Percentiles rank a stretch among this genome's conserved stretches.
Evolutionary conservation across 805 yeast species (phyloP).

Genomic region (Ogataea glucozyma): DNA sequence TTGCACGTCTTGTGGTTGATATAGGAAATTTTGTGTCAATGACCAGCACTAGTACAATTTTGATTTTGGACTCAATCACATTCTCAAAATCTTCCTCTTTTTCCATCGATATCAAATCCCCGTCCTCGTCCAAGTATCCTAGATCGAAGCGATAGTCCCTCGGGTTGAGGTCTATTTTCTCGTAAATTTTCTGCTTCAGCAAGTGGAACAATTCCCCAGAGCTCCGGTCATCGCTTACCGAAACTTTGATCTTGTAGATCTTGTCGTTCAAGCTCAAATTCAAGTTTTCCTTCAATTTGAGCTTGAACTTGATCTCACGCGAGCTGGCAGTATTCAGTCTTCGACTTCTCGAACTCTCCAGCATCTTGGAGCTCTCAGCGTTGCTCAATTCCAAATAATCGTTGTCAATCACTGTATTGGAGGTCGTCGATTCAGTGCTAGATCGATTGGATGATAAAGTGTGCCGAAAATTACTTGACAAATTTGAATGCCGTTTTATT

Average conservation of each 20-base stretch:
- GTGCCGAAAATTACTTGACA: constrained; percentile 13
- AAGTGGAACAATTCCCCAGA: constrained; percentile 12
- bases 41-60: constrained; percentile 19
- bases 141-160: constrained; percentile 29
- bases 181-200: constrained; percentile 20
- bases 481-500: constrained; percentile 8
- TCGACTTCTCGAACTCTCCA: constrained; percentile 4
- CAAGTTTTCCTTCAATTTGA: constrained; percentile 24
- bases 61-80: constrained; percentile 20
- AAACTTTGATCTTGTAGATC: constrained; percentile 29
- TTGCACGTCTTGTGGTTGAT: not conserved
- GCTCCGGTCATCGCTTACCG: constrained; percentile 8
- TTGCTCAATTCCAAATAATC: constrained; percentile 2
- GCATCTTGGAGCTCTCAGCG: constrained; percentile 3
- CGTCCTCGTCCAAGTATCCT: constrained; percentile 42
- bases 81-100: constrained; percentile 38
- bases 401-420: constrained; percentile 17
- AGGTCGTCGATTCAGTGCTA: constrained; percentile 8
- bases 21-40: constrained; percentile 7
- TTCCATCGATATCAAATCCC: constrained; percentile 36
- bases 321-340: not conserved
- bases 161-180: constrained; percentile 27
- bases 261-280: constrained; percentile 23
- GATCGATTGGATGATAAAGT: constrained; percentile 10
- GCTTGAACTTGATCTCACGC: constrained; percentile 19